Conservation (phyloP, 164 flowering plant species). For the grape (Vitis vinifera) region DNA sequence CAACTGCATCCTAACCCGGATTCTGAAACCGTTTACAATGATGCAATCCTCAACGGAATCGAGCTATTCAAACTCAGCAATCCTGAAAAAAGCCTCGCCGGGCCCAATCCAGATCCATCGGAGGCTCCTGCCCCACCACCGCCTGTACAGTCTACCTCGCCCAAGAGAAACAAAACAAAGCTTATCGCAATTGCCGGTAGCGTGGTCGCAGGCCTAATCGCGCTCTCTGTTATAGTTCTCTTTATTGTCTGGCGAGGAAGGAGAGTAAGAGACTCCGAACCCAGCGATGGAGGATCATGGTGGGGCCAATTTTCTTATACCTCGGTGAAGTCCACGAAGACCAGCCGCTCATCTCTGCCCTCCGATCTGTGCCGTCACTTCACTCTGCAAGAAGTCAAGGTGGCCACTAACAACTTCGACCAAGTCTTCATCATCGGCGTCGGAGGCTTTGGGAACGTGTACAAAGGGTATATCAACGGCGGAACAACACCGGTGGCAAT, state of each 20-base stretch:
- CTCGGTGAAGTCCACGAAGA: background rate
- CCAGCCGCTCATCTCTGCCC: background rate
- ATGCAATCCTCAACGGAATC: background rate
- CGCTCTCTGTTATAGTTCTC: background rate
- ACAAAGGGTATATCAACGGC: background rate
- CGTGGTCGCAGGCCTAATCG: background rate
- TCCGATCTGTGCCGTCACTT: background rate
- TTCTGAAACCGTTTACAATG: no score
- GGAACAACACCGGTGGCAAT: background rate
- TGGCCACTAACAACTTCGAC: background rate
- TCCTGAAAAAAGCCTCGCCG: background rate
- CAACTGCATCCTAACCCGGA: no score
- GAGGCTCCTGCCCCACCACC: background rate
- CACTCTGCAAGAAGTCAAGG: background rate
- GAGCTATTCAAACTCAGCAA: background rate
- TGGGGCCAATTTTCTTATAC: background rate
- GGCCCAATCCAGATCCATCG: background rate
- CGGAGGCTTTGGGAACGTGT: background rate
- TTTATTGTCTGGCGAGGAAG: background rate
- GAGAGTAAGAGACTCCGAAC: background rate
- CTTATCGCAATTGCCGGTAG: background rate
- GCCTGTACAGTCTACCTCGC: background rate
- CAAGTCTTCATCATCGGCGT: background rate
- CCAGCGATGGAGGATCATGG: background rate
- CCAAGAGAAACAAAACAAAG: background rate